Percentiles rank a stretch among this genome's conserved stretches.
These are phyloP conservation scores for Glycine tomentella DNA, from an alignment of 306 rosid species.

Conservation along the genomic window DNA sequence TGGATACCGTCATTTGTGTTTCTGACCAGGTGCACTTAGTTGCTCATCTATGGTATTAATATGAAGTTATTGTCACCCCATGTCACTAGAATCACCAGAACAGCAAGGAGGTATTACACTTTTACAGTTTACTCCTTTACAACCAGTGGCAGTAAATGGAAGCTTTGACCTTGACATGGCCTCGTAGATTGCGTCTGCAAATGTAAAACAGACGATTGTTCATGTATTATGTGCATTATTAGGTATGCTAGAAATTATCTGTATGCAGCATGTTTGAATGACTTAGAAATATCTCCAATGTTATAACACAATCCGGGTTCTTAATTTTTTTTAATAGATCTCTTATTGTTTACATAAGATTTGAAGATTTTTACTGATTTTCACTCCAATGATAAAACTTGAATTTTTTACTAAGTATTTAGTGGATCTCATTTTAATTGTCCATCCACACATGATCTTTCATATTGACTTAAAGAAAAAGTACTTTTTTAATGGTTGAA, in stretches of 20 bases:
- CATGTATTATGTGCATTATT: not conserved
- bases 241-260: not conserved
- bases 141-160: conserved; percentile 1
- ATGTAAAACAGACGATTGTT: not conserved
- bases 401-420: not conserved
- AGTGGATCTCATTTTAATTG: not conserved
- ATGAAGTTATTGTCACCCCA: not conserved
- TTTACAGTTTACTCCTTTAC: not conserved
- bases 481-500: not conserved
- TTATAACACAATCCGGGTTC: not conserved
- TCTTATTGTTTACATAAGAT: not conserved
- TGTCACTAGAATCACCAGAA: not conserved
- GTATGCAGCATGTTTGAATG: not conserved
- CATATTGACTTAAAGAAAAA: not conserved
- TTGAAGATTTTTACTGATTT: not conserved
- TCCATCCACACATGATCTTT: not conserved
- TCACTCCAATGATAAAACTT: not conserved
- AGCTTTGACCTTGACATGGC: not conserved
- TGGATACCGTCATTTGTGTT: not conserved
- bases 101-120: not conserved
- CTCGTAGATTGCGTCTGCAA: conserved; percentile 14
- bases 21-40: not conserved
- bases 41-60: not conserved
- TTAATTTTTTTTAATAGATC: too few species aligned
- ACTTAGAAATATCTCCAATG: not conserved